phyloP scores from a whole-genome alignment of 2,329 filamentous ascomycete genomes.

The Boeremia lycopersici region DNA sequence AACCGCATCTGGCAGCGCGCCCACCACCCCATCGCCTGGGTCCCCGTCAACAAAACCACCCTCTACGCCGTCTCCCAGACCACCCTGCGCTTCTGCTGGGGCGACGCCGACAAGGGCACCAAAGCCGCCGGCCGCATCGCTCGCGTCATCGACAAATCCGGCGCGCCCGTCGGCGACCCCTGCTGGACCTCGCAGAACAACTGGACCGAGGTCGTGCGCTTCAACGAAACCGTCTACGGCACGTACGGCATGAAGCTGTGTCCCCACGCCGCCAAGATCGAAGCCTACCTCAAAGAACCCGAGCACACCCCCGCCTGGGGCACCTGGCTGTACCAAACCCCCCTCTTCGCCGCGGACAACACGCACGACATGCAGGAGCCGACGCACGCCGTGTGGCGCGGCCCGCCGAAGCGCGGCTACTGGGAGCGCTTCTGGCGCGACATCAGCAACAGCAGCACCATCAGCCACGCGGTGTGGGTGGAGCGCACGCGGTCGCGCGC shows the following conservation, averaged over 20 bases:
- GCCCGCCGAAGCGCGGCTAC: slow-evolving; percentile 10
- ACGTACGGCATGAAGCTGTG: slow-evolving; percentile 21
- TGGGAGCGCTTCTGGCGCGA: slow-evolving; percentile 24
- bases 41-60: slow-evolving; percentile 9
- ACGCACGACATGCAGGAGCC: slow-evolving; percentile 21
- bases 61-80: slow-evolving; percentile 22
- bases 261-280: slow-evolving; percentile 19
- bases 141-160: slow-evolving; percentile 12
- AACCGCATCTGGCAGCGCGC: slow-evolving; percentile 22
- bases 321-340: slow-evolving; percentile 20
- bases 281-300: slow-evolving; percentile 18
- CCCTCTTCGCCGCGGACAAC: slow-evolving; percentile 17
- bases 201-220: slow-evolving; percentile 19
- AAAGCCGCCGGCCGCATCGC: slow-evolving; percentile 21
- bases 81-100: slow-evolving; percentile 21
- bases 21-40: slow-evolving; percentile 20
- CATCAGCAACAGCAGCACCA: slow-evolving; percentile 12
- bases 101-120: slow-evolving; percentile 18
- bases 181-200: slow-evolving; percentile 21
- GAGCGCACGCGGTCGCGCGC: slow-evolving; percentile 11
- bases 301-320: slow-evolving; percentile 20
- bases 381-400: slow-evolving; percentile 20
- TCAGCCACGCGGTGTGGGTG: slow-evolving; percentile 19
- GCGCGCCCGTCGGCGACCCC: slow-evolving; percentile 15
- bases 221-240: slow-evolving; percentile 22